phyloP scores from a whole-genome alignment of 768 basidiomycete species.

The Leccinellum luteum region DNA sequence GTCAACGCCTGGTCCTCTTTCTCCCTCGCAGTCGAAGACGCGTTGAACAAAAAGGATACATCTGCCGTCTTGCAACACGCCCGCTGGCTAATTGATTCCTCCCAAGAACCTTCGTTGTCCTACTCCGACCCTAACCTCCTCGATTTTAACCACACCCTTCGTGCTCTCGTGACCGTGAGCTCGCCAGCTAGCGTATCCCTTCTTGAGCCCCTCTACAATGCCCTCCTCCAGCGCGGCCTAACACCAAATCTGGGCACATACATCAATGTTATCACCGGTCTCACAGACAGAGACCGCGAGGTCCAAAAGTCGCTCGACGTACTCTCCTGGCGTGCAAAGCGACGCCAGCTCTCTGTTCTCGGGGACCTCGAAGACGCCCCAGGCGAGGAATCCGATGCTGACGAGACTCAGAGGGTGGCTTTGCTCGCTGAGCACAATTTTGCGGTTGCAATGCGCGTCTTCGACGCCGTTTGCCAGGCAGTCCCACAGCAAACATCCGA shows the following conservation, averaged over 20 bases:
- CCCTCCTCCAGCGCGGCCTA: slow-evolving; percentile 60
- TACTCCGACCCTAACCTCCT: slow-evolving; percentile 37
- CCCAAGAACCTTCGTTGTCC: slow-evolving; percentile 27
- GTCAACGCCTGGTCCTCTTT: slow-evolving; percentile 25
- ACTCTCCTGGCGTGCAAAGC: slow-evolving; percentile 42
- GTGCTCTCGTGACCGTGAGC: slow-evolving; percentile 42
- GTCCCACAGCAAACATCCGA: slow-evolving; percentile 18
- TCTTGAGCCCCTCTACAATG: slow-evolving; percentile 68
- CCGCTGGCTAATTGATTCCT: slow-evolving; percentile 33
- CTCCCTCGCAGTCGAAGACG: slow-evolving; percentile 16
- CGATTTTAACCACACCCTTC: slow-evolving; percentile 63
- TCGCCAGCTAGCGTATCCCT: slow-evolving; percentile 46
- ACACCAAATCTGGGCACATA: slow-evolving; percentile 66
- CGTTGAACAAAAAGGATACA: slow-evolving; percentile 12
- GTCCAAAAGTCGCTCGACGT: slow-evolving; percentile 44
- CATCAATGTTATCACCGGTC: slow-evolving; percentile 52
- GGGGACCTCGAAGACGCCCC: slow-evolving; percentile 2
- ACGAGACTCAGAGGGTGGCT: slow-evolving; percentile 37
- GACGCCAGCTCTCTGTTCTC: slow-evolving; percentile 19
- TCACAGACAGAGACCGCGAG: slow-evolving; percentile 68
- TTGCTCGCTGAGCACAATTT: slow-evolving; percentile 70
- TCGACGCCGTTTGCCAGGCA: slow-evolving; percentile 52
- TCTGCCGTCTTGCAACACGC: slow-evolving; percentile 12
- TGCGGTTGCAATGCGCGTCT: slow-evolving; percentile 65
- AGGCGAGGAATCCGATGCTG: slow-evolving; percentile 15